Base-by-base conservation (phyloP, 2,329 filamentous ascomycete species). In the Fusarium coffeatum region DNA sequence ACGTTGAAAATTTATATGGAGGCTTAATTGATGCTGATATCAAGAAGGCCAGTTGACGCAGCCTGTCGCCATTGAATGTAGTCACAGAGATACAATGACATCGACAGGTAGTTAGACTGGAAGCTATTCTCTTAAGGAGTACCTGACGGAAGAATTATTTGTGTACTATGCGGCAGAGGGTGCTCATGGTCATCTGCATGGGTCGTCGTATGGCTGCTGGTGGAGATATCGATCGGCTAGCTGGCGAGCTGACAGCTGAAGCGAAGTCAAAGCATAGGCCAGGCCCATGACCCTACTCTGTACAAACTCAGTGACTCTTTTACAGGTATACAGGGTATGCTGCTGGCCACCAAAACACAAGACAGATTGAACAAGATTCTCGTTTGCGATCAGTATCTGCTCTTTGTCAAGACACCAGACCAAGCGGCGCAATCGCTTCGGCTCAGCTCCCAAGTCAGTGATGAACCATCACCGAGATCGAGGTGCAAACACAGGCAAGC, bases 1-100 rank as follows among this genome's bases (percentile, higher is more conserved):
- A 56, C 30, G n/a, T 40, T 40, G 43, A 30, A 56, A 56, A 41
- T 37, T n/a, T 37, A 37, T 1, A 37, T 37, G 34, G 34, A 37
- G 34, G 34, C 34, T 37, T 37, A 37, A 37, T 37, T 12, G 34
- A 37, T 12, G 34, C 34, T 37, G 34, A 11, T 37, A 37, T n/a
- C n/a, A n/a, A n/a, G n/a, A n/a, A n/a, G n/a, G n/a, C n/a, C n/a
- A n/a, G n/a, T n/a, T n/a, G n/a, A n/a, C n/a, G n/a, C n/a, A n/a
- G n/a, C n/a, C n/a, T n/a, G n/a, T n/a, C n/a, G n/a, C n/a, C n/a
- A n/a, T n/a, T n/a, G n/a, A n/a, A n/a, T n/a, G n/a, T n/a, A 2
- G 2, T 32, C 30, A 15, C 15, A 11, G 3, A n/a, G 2, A n/a
- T 18, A 6, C 16, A 37, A 11, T 37, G 34, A 37, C 34, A 32